phyloP scores from a whole-genome alignment of 495 filamentous ascomycete genomes.

The Bryoglossum gracile region DNA sequence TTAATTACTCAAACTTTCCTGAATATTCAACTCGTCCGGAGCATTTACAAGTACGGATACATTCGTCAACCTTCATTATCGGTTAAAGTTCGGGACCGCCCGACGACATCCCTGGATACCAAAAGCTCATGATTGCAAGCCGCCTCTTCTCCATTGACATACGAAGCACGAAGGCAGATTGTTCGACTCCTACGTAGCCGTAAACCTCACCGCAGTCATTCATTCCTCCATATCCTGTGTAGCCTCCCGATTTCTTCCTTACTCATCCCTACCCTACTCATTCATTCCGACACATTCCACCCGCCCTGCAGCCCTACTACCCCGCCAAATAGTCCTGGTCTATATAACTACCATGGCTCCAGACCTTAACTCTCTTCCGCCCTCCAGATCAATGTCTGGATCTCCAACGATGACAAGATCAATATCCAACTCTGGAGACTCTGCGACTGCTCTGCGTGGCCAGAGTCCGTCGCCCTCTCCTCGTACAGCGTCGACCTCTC shows the following conservation, averaged over 20 bases:
- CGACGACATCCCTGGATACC: too few species aligned
- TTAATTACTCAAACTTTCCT: too few species aligned
- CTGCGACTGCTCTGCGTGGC: constrained; percentile 27
- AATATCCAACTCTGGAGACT: constrained; percentile 26
- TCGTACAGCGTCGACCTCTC: constrained; percentile 52
- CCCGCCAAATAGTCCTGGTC: not conserved
- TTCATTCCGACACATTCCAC: constrained; percentile 7
- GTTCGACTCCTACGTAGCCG: not conserved
- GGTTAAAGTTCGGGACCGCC: too few species aligned
- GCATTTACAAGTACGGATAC: too few species aligned
- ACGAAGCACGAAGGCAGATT: too few species aligned
- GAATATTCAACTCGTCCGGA: too few species aligned
- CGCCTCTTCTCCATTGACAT: constrained; percentile 2
- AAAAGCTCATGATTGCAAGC: too few species aligned
- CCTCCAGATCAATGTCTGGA: constrained; percentile 37
- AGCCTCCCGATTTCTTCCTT: constrained; percentile 5
- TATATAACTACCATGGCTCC: constrained; percentile 47
- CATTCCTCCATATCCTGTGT: too few species aligned
- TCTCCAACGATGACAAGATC: constrained; percentile 39
- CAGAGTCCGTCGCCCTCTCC: constrained; percentile 47
- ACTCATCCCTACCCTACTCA: not conserved
- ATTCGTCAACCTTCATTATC: too few species aligned
- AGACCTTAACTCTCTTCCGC: constrained; percentile 70
- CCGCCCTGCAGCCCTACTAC: constrained; percentile 12
- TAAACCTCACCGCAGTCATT: not conserved